Evolutionary conservation across 805 yeast genomes (phyloP), one percentile per base, ranked within the genome.

Genomic region (Candida glaebosa): DNA sequence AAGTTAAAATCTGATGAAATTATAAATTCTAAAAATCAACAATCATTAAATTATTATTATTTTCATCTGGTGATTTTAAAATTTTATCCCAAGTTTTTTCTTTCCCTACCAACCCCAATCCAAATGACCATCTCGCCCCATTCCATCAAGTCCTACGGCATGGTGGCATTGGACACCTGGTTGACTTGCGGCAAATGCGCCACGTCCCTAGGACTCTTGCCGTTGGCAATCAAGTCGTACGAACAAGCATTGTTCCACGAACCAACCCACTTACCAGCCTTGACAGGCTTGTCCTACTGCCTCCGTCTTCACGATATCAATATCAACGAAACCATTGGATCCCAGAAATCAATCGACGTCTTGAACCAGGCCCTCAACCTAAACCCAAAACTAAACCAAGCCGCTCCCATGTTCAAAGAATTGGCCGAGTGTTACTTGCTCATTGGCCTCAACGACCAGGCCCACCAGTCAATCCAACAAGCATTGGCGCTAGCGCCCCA

Each of bases 341-440:
- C 69, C 4, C 70, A 60, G 33, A 56, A 56, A 4, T 61, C 76
- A 3, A 65, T 73, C 8, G 73, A 67, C 31, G 50, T 69, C 4
- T 54, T 76, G 14, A 67, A 63, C 39, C 53, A 63, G 19, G 57
- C 74, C 3, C 57, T 74, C 35, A 67, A 62, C 9, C 50, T 52
- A 16, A 65, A 54, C 42, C 71, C 73, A 2, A 57, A 58, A 1
- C 53, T 78, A 17, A 54, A 64, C 22, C 63, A 63, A 36, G 72
- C 70, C 37, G 47, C 71, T 0, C 46, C 50, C 4, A 48, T 79
- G 3, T 73, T 76, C 65, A 69, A 64, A 38, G 82, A 77, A 50
- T 59, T 79, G 39, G 70, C 79, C 0, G 78, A 75, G 44, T 72
- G 80, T 41, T 78, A 79, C 49, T 50, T 75, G 10, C 54, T 68